These are phyloP conservation scores for Oryza brachyantha DNA, from an alignment of 176 grass and related monocot genomes.

Conservation along the genomic window DNA sequence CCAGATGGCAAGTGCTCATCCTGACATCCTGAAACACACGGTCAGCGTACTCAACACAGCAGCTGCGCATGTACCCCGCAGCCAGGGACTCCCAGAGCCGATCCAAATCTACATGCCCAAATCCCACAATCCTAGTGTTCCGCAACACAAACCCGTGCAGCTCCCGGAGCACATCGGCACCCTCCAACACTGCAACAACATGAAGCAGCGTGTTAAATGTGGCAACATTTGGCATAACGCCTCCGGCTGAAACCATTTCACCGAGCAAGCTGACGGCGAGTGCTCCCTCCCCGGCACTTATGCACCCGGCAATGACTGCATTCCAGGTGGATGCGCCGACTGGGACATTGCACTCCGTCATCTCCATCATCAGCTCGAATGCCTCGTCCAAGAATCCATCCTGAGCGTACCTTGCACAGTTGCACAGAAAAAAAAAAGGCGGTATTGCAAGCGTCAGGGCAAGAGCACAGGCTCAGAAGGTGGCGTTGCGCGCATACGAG, in stretches of 20 bases:
- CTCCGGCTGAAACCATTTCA: slow-evolving; percentile 28
- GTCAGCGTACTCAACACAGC: slow-evolving; percentile 30
- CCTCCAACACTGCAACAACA: slow-evolving; percentile 31
- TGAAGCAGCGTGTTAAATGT: slow-evolving; percentile 55
- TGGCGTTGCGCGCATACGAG: not conserved
- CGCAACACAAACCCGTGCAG: slow-evolving; percentile 48
- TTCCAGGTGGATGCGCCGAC: slow-evolving; percentile 50
- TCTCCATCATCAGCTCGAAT: slow-evolving; percentile 37
- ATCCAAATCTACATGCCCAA: slow-evolving; percentile 37
- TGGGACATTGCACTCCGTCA: slow-evolving; percentile 33
- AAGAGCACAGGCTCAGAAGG: not conserved
- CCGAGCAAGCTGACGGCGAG: slow-evolving; percentile 38
- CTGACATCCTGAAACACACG: slow-evolving; percentile 32
- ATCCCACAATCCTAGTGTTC: slow-evolving; percentile 17
- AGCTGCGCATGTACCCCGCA: slow-evolving; percentile 41
- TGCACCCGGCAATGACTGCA: slow-evolving; percentile 42
- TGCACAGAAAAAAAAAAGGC: too few relatives aligned
- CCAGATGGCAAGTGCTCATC: slow-evolving; percentile 33
- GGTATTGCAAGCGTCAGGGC: not conserved
- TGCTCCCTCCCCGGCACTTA: slow-evolving; percentile 30
- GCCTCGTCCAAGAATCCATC: slow-evolving; percentile 46
- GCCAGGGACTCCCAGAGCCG: slow-evolving; percentile 34
- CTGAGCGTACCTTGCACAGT: slow-evolving; percentile 28
- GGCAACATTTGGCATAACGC: slow-evolving; percentile 38
- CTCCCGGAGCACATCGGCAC: slow-evolving; percentile 34